Evolutionary conservation across 441 rosid genomes (phyloP), one percentile per base, ranked within the genome.

Genomic region (Pelargonium australe): DNA sequence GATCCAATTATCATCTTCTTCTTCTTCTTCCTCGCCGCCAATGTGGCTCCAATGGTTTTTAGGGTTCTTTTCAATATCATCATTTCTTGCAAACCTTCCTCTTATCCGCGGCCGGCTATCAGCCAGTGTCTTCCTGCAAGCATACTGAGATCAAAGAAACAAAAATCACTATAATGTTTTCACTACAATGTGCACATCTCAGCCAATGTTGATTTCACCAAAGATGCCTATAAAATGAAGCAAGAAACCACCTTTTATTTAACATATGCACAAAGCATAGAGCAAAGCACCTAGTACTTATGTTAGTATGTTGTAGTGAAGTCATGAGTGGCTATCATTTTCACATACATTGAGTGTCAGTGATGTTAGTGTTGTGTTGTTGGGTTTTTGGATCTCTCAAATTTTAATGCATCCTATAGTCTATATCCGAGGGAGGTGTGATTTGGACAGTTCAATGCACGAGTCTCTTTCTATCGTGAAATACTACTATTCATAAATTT

Each of bases 61-160:
- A 49, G 78, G 73, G 43, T 70, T 77, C 74, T 79, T 83, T 68
- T 85, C 89, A 1, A 71, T 85, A 67, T 88, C 98, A 61, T 86
- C 95, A 14, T 85, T 94, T 74, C 90, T 87, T 14, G 93, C 96
- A 68, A 94, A 85, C 44, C 99, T 74, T 2, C 99, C 99, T 80
- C 99, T 78, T 44, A 94, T 88, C 25, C 99, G 84, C 64, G 95
- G 99, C 80, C 99, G 81, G 72, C 97, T 91, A 57, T 93, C 97
- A 3, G 98, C 98, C 75, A 93, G 71, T 3, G 94, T 91, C 82
- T 94, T 94, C 85, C 99, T 83, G 74, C 99, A 94, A 41, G 79
- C 96, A 74, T 94, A 94, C 99, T 94, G 76, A 47, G 55, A 0
- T n/a, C 9, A 58, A 19, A 58, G 4, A 19, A 9, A 23, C 2